These are phyloP conservation scores for Gossypium sturtianum DNA, from an alignment of 345 rosid genomes.

Conservation along the genomic window DNA sequence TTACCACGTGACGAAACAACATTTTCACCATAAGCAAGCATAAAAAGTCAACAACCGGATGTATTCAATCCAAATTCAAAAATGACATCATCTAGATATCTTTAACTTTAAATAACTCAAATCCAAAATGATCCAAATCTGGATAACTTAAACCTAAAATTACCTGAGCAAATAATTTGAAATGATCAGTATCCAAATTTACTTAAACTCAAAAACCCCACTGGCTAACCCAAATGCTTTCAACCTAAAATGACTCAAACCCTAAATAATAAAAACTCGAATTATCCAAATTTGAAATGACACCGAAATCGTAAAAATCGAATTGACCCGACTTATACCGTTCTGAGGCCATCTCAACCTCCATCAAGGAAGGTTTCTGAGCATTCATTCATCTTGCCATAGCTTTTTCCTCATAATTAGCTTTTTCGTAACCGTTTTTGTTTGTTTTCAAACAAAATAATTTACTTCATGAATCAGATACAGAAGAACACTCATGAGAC, in stretches of 20 bases:
- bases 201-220: too few species aligned
- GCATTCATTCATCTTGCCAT: too few species aligned
- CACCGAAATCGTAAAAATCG: too few species aligned
- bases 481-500: background rate
- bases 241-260: background rate
- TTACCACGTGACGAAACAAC: background rate
- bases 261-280: background rate
- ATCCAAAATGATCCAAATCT: background rate
- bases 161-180: too few species aligned
- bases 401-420: background rate
- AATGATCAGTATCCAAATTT: too few species aligned
- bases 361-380: too few species aligned
- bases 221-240: too few species aligned
- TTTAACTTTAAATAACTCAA: background rate
- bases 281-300: background rate
- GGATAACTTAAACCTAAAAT: too few species aligned
- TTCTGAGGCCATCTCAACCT: too few species aligned
- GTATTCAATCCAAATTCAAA: background rate
- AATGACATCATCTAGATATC: background rate
- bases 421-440: background rate
- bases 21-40: background rate
- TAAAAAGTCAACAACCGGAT: background rate
- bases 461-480: background rate
- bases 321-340: too few species aligned
- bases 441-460: too few species aligned